Conservation (phyloP, 441 rosid genomes). For the Gossypium schwendimanii region DNA sequence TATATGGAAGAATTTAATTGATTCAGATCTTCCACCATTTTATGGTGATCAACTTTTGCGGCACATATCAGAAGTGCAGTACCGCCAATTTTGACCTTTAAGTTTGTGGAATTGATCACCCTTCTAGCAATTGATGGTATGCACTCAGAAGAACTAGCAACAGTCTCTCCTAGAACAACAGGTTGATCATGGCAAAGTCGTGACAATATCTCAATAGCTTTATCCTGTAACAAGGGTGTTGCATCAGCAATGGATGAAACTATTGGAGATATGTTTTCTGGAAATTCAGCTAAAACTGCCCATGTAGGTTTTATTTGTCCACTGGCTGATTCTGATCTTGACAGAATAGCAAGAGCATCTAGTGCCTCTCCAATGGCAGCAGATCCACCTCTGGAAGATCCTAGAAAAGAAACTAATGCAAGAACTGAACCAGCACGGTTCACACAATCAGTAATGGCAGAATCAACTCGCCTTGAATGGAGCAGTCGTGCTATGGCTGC, state of each 20-base stretch:
- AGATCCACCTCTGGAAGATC: conserved; percentile 63
- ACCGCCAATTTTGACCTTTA: conserved; percentile 89
- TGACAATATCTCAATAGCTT: conserved; percentile 87
- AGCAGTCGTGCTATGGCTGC: conserved; percentile 94
- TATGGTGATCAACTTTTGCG: conserved; percentile 78
- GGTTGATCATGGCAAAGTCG: conserved; percentile 84
- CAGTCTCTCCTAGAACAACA: conserved; percentile 69
- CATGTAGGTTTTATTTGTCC: conserved; percentile 83
- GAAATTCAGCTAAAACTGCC: conserved; percentile 83
- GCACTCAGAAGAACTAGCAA: conserved; percentile 61
- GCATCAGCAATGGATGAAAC: conserved; percentile 74
- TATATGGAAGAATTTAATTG: conserved; percentile 55
- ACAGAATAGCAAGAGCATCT: conserved; percentile 88
- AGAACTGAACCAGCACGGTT: conserved; percentile 92
- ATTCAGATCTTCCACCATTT: conserved; percentile 80
- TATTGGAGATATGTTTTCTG: conserved; percentile 73
- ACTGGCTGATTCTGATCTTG: conserved; percentile 52
- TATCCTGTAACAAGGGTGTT: conserved; percentile 80
- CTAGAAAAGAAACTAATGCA: conserved; percentile 88
- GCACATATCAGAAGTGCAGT: conserved; percentile 93
- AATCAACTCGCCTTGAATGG: conserved; percentile 61
- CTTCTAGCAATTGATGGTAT: conserved; percentile 65
- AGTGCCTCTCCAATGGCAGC: conserved; percentile 79
- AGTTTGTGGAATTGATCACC: conserved; percentile 53
- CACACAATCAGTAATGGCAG: conserved; percentile 72